Evolutionary conservation across 2,329 filamentous ascomycete species (phyloP).

Genomic region (Penicillium sp.): DNA sequence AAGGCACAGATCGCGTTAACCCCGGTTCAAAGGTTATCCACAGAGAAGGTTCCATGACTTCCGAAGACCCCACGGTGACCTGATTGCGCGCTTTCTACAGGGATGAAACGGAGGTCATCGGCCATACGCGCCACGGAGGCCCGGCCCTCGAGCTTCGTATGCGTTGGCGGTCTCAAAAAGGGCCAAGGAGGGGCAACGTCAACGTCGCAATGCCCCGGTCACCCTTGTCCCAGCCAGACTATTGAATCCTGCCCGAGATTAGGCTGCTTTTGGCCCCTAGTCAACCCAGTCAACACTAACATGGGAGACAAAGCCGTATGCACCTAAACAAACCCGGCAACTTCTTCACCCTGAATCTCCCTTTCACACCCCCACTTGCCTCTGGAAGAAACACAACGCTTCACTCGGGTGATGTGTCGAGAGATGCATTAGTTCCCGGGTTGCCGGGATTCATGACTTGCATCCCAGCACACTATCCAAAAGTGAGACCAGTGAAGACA

Average conservation of each 20-base stretch:
- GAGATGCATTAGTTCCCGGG: not conserved
- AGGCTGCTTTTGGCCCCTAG: not conserved
- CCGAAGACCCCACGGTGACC: not conserved
- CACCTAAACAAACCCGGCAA: not conserved
- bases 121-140: not conserved
- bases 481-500: too few relatives aligned
- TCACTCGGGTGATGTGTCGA: not conserved
- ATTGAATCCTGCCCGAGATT: not conserved
- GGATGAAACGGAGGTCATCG: conserved; percentile 1
- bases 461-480: not conserved
- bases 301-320: not conserved
- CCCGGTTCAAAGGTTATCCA: not conserved
- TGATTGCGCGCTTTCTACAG: conserved; percentile 8
- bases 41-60: conserved; percentile 5
- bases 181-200: not conserved
- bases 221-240: not conserved
- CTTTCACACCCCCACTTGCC: not conserved
- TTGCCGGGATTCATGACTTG: not conserved
- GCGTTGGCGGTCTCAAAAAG: not conserved
- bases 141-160: not conserved
- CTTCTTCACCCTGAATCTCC: not conserved
- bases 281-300: not conserved
- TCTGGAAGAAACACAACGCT: not conserved
- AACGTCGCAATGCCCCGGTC: not conserved
- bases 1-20: not conserved